Base-by-base conservation (phyloP, 208 protist genomes). In the Balamuthia mandrillaris region DNA sequence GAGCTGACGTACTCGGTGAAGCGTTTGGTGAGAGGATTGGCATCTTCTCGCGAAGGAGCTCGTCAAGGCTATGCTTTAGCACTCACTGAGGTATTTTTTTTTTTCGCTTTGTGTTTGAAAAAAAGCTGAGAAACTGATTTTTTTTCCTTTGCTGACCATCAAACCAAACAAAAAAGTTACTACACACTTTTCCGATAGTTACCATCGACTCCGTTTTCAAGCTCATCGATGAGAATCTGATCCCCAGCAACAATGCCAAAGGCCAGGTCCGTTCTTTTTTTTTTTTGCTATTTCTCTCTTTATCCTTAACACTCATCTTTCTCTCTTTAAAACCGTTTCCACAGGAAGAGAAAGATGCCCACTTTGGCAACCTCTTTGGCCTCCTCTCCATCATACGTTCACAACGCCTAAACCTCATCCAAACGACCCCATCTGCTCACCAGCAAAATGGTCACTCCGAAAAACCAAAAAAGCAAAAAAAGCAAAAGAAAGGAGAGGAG, bases 351-450 rank as follows among this genome's bases (percentile, higher is more conserved):
- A 84, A 47, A 16, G 56, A 84, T n/a, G 29, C 56, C 10, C 44
- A 72, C 16, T 70, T 84, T 58, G 78, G 78, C 4, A 42, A 72
- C 27, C 44, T 70, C 27, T 84, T 84, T 33, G 78, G 78, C 6
- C 16, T 70, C 29, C 60, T 84, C 18, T 52, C 78, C 42, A 84
- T 84, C 42, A 54, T 84, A 39, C 54, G 78, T n/a, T 84, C 78
- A n/a, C 56, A 47, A 27, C 31, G 78, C 35, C n/a, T n/a, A n/a
- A n/a, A n/a, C n/a, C 56, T 84, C 56, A 58, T 84, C 14, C 78
- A 84, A 47, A 41, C 78, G 12, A 58, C 56, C 14, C 70, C 78
- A 14, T 29, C 42, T 41, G 54, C 58, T 37, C 56, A 51, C 0
- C 24, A 18, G 9, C 52, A 27, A 60, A 60, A 60, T 60, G 52